Percentiles rank a stretch among this genome's conserved stretches.
These are phyloP conservation scores for Sapria himalayana DNA, from an alignment of 345 rosid genomes.

Conservation along the genomic window DNA sequence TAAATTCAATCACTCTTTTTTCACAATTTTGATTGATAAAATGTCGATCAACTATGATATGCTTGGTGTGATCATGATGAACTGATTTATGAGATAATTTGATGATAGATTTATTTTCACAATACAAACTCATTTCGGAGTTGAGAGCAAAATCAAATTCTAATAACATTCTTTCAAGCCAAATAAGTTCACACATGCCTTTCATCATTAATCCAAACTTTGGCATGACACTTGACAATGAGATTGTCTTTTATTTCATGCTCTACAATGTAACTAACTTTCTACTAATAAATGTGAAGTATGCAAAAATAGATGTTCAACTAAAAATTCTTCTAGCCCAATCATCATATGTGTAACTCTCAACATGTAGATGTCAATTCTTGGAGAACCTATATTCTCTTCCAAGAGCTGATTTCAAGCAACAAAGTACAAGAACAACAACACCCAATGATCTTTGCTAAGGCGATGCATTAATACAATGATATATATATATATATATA, in stretches of 20 bases:
- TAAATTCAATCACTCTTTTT: background rate
- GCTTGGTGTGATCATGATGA: no score
- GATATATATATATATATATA: no score
- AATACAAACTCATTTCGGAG: background rate
- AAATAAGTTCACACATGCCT: no score
- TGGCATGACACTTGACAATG: background rate
- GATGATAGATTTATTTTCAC: background rate
- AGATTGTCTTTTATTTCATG: background rate
- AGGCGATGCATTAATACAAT: no score
- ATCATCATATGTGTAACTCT: background rate
- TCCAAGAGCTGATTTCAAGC: background rate
- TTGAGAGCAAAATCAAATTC: background rate
- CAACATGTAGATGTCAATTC: background rate
- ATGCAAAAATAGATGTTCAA: background rate
- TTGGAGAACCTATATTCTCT: background rate
- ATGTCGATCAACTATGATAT: no score
- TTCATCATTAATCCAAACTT: background rate
- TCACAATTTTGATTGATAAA: no score
- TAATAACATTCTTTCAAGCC: background rate
- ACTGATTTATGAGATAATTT: no score
- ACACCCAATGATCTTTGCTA: background rate
- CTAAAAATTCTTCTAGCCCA: background rate
- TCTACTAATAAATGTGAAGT: slow-evolving; percentile 1
- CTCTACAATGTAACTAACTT: background rate
- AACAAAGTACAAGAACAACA: background rate